Conservation (phyloP, 768 basidiomycete genomes). For the Lentinus brumalis region DNA sequence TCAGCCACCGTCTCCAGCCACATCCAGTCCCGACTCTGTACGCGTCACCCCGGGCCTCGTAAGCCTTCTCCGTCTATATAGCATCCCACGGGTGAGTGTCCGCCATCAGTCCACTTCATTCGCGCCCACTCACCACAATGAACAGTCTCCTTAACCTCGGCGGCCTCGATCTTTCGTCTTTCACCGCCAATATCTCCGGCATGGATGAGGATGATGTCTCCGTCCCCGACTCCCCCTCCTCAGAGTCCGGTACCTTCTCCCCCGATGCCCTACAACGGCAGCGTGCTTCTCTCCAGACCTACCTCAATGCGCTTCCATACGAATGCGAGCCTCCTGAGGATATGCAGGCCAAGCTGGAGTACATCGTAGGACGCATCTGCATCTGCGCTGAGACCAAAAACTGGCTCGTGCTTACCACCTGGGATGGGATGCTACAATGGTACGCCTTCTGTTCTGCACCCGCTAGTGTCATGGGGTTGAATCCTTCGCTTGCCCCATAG, state of each 20-base stretch:
- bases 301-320: conserved; percentile 72
- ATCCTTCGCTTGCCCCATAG: conserved; percentile 36
- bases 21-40: conserved; percentile 13
- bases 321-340: conserved; percentile 68
- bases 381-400: conserved; percentile 75
- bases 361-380: conserved; percentile 67
- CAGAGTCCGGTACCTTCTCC: conserved; percentile 32
- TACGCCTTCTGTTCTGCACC: conserved; percentile 31
- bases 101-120: background rate
- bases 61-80: conserved; percentile 20
- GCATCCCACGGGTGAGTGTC: conserved; percentile 15
- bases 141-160: conserved; percentile 7
- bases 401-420: conserved; percentile 72
- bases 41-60: conserved; percentile 28
- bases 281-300: conserved; percentile 59
- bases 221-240: conserved; percentile 44
- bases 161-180: conserved; percentile 5
- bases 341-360: conserved; percentile 70
- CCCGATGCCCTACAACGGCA: conserved; percentile 55
- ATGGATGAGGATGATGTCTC: conserved; percentile 68
- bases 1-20: conserved; percentile 10
- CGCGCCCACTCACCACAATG: conserved; percentile 18
- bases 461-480: background rate
- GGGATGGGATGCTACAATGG: conserved; percentile 85
- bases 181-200: background rate